Evolutionary conservation across 352 stramenopile genomes (phyloP).

Genomic region (Pythium sp.): DNA sequence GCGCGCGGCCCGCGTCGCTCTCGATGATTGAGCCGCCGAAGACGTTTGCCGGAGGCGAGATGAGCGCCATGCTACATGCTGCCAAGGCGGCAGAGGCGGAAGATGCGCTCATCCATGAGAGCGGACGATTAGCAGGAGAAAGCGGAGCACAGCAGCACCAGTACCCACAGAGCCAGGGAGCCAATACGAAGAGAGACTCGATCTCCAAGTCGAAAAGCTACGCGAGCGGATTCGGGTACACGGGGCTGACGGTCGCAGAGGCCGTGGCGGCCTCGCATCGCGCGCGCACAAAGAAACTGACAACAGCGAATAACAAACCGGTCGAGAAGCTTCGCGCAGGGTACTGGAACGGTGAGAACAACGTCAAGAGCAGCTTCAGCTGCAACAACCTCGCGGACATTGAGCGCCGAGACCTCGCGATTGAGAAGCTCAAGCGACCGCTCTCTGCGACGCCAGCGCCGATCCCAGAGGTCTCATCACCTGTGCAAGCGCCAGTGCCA

Average conservation of each 20-base stretch:
- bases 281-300: constrained; percentile 44
- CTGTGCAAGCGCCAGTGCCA: background rate
- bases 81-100: constrained; percentile 16
- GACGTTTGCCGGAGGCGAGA: constrained; percentile 40
- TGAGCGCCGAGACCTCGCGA: constrained; percentile 41
- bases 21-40: constrained; percentile 25
- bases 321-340: constrained; percentile 51
- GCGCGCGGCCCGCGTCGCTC: constrained; percentile 7
- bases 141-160: background rate
- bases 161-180: constrained; percentile 1
- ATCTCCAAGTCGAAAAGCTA: constrained; percentile 69
- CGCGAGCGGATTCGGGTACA: constrained; percentile 47
- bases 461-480: background rate
- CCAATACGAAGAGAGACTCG: constrained; percentile 4
- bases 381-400: constrained; percentile 78
- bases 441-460: background rate
- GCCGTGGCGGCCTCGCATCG: constrained; percentile 62
- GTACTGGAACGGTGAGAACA: constrained; percentile 70
- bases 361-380: constrained; percentile 79
- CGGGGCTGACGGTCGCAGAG: constrained; percentile 59
- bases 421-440: constrained; percentile 28
- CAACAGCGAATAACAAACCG: constrained; percentile 23
- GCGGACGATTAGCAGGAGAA: background rate
- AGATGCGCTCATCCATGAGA: constrained; percentile 3
- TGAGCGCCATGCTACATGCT: constrained; percentile 18